Evolutionary conservation across 495 filamentous ascomycete genomes (phyloP).

Genomic region (Neurospora pannonica): DNA sequence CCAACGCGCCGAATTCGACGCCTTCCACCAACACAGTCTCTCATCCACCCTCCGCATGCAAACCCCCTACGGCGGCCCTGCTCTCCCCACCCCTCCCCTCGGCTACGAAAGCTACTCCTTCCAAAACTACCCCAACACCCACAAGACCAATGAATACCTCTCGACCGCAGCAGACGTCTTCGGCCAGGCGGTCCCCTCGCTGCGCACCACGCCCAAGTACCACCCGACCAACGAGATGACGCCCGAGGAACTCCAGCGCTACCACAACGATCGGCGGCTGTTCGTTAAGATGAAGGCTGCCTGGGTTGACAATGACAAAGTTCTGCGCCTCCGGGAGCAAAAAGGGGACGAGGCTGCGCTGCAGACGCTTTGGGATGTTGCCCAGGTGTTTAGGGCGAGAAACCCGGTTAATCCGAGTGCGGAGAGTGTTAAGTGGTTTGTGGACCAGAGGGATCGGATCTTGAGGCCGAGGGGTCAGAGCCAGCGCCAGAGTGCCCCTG

Average conservation of each 20-base stretch:
- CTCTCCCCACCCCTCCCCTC: not conserved
- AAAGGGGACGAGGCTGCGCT: not conserved
- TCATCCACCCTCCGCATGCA: not conserved
- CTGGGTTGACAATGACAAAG: not conserved
- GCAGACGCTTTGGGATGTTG: constrained; percentile 11
- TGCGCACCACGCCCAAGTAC: constrained; percentile 6
- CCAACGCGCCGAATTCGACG: not conserved
- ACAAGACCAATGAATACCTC: not conserved
- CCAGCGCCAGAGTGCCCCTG: not conserved
- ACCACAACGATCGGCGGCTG: constrained; percentile 2
- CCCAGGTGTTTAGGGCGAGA: not conserved
- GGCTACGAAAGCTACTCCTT: constrained; percentile 1
- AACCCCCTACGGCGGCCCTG: not conserved
- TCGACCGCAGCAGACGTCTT: not conserved
- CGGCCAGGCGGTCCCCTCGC: not conserved
- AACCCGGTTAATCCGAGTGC: not conserved
- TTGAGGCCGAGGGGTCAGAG: not conserved
- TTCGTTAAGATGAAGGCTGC: constrained; percentile 1
- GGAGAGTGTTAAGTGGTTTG: constrained; percentile 9
- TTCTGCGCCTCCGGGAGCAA: not conserved
- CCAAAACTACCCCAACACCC: not conserved
- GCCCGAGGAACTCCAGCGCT: not conserved
- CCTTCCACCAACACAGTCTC: not conserved
- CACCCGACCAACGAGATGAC: constrained; percentile 7
- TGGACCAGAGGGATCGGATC: not conserved